Percentiles rank a stretch among this genome's conserved stretches.
phyloP scores from a whole-genome alignment of 2,329 filamentous ascomycete genomes.

The Ploettnerulaceae sp. region DNA sequence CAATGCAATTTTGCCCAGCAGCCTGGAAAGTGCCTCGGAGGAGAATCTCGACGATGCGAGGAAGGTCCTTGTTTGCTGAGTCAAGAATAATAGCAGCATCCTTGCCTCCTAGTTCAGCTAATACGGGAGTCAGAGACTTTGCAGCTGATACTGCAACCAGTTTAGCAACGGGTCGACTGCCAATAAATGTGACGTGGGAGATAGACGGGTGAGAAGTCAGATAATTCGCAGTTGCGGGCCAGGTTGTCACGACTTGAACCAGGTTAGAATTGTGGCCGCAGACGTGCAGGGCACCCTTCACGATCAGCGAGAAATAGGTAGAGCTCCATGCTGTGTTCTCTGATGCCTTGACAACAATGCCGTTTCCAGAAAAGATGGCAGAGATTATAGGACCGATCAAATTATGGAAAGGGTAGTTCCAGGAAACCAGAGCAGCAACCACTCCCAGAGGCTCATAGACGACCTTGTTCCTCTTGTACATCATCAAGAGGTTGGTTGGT shows the following conservation, averaged over 20 bases:
- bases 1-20: constrained; percentile 95
- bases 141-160: constrained; percentile 83
- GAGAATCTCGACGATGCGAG: constrained; percentile 73
- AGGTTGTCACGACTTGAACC: constrained; percentile 81
- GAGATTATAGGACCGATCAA: constrained; percentile 87
- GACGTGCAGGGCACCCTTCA: constrained; percentile 69
- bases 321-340: constrained; percentile 95
- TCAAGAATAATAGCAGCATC: constrained; percentile 89
- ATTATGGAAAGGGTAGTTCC: constrained; percentile 98
- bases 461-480: constrained; percentile 90
- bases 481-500: constrained; percentile 88
- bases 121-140: constrained; percentile 78
- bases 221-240: constrained; percentile 75
- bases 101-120: constrained; percentile 91
- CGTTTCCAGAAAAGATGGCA: constrained; percentile 85
- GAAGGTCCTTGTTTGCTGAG: constrained; percentile 58
- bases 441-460: constrained; percentile 90
- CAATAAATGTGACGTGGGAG: constrained; percentile 92
- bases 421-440: constrained; percentile 86
- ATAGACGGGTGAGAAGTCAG: constrained; percentile 82
- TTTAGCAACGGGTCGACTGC: constrained; percentile 79
- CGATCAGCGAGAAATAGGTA: constrained; percentile 73
- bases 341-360: constrained; percentile 86
- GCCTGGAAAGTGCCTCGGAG: constrained; percentile 94
- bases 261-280: constrained; percentile 80